Percentiles rank a stretch among this genome's conserved stretches.
Evolutionary conservation across 345 rosid genomes (phyloP).

Genomic region (Theobroma cacao): DNA sequence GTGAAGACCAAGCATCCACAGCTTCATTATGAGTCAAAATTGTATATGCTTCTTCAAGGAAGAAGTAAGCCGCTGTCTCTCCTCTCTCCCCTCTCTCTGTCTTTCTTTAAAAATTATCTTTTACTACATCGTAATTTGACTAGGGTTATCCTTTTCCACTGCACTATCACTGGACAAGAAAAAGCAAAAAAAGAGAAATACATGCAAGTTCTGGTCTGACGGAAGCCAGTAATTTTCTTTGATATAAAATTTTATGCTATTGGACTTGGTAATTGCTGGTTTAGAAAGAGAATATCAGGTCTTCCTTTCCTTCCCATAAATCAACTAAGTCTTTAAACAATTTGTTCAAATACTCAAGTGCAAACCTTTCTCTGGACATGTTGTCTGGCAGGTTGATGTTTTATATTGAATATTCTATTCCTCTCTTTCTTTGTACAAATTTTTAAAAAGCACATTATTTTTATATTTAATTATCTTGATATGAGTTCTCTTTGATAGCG

Average conservation of each 20-base stretch:
- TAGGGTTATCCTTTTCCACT: no score
- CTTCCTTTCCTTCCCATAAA: not conserved
- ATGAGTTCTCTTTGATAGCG: no score
- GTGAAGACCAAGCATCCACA: conserved; percentile 84
- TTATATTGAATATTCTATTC: no score
- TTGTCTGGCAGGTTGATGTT: no score
- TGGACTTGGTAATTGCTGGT: not conserved
- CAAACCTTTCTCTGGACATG: no score
- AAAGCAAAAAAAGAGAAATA: not conserved
- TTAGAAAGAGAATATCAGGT: not conserved
- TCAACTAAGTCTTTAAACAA: not conserved
- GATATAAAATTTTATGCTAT: not conserved
- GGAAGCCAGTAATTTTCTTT: not conserved
- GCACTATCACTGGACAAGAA: not conserved
- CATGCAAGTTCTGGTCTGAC: not conserved
- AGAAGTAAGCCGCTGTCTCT: conserved; percentile 71
- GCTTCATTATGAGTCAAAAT: conserved; percentile 78
- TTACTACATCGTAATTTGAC: no score
- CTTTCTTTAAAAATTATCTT: not conserved
- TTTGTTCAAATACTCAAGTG: no score
- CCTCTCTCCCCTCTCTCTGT: conserved; percentile 8
- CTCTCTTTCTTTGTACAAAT: no score
- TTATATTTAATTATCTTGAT: no score
- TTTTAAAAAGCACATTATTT: no score
- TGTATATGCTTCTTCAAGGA: conserved; percentile 83